These are phyloP conservation scores for Phlyctochytrium planicorne DNA, from an alignment of 192 early-diverging fungal genomes.

Conservation along the genomic window DNA sequence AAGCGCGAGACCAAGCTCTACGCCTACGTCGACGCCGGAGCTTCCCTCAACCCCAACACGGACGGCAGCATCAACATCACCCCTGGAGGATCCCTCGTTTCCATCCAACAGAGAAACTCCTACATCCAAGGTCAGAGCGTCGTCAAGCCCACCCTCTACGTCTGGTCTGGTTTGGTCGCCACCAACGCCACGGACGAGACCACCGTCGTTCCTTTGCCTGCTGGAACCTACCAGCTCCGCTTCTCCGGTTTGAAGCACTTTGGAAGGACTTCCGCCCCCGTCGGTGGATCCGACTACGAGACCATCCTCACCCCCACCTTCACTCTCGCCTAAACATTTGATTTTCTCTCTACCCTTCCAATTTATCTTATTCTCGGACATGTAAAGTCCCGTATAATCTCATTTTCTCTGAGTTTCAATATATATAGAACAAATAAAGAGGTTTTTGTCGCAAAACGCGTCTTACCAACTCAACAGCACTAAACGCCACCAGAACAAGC, in stretches of 20 bases:
- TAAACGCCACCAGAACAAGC: too few species aligned
- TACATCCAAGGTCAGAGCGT: neutral
- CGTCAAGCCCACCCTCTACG: neutral
- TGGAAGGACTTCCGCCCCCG: neutral
- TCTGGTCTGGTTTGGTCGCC: neutral
- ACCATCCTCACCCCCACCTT: neutral
- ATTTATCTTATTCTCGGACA: too few species aligned
- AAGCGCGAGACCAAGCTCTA: neutral
- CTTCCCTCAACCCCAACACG: conserved; percentile 1
- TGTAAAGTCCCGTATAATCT: too few species aligned
- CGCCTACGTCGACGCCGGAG: neutral
- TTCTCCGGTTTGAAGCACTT: conserved; percentile 32
- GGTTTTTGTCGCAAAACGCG: too few species aligned
- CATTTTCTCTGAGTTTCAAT: too few species aligned
- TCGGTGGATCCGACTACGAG: neutral
- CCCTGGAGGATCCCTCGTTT: neutral
- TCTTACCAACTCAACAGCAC: too few species aligned
- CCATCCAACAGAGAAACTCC: neutral
- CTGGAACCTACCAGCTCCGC: conserved; percentile 31
- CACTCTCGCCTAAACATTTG: conserved; percentile 10
- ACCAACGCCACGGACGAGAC: neutral
- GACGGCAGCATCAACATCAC: too few species aligned
- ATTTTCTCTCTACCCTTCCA: too few species aligned
- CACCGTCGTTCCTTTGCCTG: conserved; percentile 5
- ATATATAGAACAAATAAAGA: too few species aligned